phyloP scores from a whole-genome alignment of 140 eudicot genomes.

The Cichorium intybus region DNA sequence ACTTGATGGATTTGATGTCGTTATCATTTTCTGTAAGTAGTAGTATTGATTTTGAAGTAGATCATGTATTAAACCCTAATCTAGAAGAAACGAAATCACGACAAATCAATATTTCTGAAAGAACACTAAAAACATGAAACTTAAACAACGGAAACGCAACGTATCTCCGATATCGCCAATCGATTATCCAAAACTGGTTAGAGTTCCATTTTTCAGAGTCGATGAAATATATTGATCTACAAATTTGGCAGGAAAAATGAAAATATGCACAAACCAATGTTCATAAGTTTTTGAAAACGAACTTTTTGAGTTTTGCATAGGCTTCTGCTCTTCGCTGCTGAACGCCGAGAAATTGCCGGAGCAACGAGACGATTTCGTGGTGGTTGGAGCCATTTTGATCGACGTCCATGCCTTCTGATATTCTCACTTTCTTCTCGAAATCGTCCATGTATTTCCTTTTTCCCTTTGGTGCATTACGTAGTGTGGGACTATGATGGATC shows the following conservation, averaged over 20 bases:
- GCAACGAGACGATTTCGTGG: slow-evolving; percentile 40
- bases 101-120: not conserved
- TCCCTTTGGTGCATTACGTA: not conserved
- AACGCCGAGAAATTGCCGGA: slow-evolving; percentile 54
- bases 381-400: slow-evolving; percentile 8
- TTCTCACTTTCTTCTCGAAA: slow-evolving; percentile 53
- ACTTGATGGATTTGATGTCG: not conserved
- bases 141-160: not conserved
- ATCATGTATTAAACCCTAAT: slow-evolving; percentile 4
- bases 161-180: not conserved
- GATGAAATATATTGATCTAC: not conserved
- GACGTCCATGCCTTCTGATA: slow-evolving; percentile 31
- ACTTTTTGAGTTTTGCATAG: slow-evolving; percentile 71
- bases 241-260: not conserved
- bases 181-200: not conserved
- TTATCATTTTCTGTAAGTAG: not conserved
- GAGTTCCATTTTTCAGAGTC: not conserved
- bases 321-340: slow-evolving; percentile 86
- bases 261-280: not conserved
- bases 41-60: not conserved
- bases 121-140: not conserved
- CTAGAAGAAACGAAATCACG: not conserved
- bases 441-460: slow-evolving; percentile 47
- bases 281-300: not conserved
- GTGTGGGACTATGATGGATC: not conserved